Evolutionary conservation across 441 rosid genomes (phyloP).

Genomic region (Capsella rubella): DNA sequence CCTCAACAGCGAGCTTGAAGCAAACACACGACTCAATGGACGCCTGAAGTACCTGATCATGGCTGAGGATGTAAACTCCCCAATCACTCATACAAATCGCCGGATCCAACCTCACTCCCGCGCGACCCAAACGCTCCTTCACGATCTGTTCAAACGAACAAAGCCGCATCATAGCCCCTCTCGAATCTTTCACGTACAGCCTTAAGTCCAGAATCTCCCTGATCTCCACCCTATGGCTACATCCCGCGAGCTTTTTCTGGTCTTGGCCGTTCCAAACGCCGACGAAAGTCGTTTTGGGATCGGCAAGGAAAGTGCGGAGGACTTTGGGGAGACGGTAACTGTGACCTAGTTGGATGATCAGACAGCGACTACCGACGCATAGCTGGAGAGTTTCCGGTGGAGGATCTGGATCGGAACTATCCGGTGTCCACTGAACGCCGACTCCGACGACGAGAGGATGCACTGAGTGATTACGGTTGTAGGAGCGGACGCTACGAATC

Average conservation of each 20-base stretch:
- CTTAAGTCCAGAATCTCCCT: background rate
- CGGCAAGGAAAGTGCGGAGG: background rate
- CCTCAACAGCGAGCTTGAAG: background rate
- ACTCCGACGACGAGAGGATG: conserved; percentile 12
- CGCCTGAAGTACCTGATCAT: conserved; percentile 2
- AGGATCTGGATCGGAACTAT: background rate
- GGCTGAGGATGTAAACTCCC: background rate
- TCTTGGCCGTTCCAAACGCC: conserved; percentile 11
- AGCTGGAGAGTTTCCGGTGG: background rate
- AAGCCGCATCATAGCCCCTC: background rate
- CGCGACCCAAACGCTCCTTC: background rate
- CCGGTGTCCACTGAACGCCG: background rate
- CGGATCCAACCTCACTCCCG: background rate
- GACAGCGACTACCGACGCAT: background rate
- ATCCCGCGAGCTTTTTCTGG: background rate
- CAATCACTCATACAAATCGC: conserved; percentile 1
- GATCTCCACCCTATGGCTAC: background rate
- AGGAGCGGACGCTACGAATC: background rate
- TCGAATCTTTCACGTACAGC: background rate
- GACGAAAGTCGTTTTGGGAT: background rate
- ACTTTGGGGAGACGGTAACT: background rate
- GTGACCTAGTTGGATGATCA: conserved; percentile 6
- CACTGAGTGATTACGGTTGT: background rate
- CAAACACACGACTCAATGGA: background rate
- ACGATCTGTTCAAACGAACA: conserved; percentile 13